phyloP scores from a whole-genome alignment of 306 rosid genomes.

The Inga oerstediana region DNA sequence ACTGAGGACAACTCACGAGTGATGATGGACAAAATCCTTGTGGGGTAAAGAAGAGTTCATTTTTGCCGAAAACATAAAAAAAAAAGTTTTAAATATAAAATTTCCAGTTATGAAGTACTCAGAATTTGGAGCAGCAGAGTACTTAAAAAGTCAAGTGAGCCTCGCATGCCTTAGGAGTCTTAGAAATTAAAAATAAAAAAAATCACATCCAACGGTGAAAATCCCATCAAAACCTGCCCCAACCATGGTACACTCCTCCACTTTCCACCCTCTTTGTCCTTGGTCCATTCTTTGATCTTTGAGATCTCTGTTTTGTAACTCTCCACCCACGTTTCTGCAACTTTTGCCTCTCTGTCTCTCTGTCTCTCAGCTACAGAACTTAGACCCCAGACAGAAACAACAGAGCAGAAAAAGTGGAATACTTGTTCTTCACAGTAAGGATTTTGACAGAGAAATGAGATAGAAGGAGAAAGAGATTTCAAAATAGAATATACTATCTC shows the following conservation, averaged over 20 bases:
- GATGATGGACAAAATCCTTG: background rate
- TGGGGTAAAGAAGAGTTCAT: background rate
- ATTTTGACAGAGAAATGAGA: background rate
- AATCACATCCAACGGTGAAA: conserved; percentile 35
- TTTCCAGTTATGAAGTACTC: background rate
- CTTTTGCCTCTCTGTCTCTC: conserved; percentile 23
- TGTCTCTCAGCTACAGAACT: conserved; percentile 7
- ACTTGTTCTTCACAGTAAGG: background rate
- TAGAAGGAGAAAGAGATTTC: background rate
- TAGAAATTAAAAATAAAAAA: background rate
- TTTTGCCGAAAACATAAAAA: background rate
- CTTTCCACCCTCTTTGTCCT: background rate
- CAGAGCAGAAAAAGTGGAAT: conserved; percentile 11
- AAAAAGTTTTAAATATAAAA: background rate
- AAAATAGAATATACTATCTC: background rate
- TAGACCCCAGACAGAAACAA: background rate
- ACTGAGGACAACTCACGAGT: background rate
- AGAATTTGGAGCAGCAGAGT: background rate
- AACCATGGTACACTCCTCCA: background rate
- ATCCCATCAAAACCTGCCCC: conserved; percentile 19
- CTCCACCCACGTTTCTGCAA: conserved; percentile 23
- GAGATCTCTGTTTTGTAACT: background rate
- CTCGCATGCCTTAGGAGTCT: background rate
- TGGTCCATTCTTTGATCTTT: background rate
- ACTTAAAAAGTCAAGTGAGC: background rate